Evolutionary conservation across 306 rosid genomes (phyloP).

Genomic region (Pachyrhizus erosus): DNA sequence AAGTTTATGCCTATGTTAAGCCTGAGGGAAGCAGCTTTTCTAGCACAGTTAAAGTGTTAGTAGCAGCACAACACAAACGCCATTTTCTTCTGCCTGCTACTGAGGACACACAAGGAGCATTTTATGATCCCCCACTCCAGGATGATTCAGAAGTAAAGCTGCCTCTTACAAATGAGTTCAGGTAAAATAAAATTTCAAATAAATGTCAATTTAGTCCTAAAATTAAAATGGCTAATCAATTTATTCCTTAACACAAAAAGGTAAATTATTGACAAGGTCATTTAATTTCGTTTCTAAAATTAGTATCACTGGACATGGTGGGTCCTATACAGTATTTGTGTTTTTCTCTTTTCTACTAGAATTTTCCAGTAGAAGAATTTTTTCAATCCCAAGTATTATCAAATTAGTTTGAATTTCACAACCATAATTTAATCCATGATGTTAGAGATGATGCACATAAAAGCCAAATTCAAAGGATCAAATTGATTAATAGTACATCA

Average conservation of each 20-base stretch:
- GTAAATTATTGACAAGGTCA: neutral
- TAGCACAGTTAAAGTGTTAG: conserved; percentile 55
- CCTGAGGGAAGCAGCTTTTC: conserved; percentile 60
- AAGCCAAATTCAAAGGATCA: neutral
- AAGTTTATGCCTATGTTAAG: conserved; percentile 48
- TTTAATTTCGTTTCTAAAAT: neutral
- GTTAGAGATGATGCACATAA: neutral
- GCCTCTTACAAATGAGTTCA: conserved; percentile 54
- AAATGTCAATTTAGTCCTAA: neutral
- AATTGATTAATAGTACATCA: neutral
- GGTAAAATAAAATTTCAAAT: conserved; percentile 43
- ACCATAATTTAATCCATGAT: neutral
- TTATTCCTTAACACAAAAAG: neutral
- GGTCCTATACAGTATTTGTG: no score
- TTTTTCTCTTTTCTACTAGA: no score
- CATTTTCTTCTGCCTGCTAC: conserved; percentile 41
- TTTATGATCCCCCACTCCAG: conserved; percentile 55
- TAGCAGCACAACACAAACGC: conserved; percentile 60
- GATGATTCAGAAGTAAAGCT: conserved; percentile 42
- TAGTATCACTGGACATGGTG: no score
- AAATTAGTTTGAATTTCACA: neutral
- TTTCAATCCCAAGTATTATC: neutral
- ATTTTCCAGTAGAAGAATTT: no score
- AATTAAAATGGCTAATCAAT: neutral
- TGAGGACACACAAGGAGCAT: neutral